These are phyloP conservation scores for Colletotrichum sp. DNA, from an alignment of 2,329 filamentous ascomycete species.

Conservation along the genomic window DNA sequence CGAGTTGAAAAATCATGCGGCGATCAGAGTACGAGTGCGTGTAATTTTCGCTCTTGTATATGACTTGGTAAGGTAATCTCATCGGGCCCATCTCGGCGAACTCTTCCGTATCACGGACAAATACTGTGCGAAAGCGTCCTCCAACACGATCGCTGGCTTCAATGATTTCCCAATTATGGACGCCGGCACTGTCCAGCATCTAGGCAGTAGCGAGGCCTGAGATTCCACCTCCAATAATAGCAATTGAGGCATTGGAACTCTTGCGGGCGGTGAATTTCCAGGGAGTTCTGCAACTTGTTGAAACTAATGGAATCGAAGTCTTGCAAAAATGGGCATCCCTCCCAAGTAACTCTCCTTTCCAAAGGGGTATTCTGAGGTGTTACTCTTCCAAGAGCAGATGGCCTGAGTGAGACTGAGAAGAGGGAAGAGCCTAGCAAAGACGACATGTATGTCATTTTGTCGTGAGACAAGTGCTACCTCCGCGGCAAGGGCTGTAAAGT, in stretches of 20 bases:
- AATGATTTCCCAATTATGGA: conserved; percentile 61
- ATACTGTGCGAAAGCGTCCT: conserved; percentile 64
- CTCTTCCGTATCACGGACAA: conserved; percentile 56
- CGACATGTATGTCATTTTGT: neutral
- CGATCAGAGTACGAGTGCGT: conserved; percentile 63
- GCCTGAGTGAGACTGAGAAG: neutral
- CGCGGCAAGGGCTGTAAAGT: neutral
- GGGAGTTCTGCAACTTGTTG: conserved; percentile 41
- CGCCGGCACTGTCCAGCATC: conserved; percentile 51
- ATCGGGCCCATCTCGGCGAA: conserved; percentile 68
- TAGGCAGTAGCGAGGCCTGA: conserved; percentile 61
- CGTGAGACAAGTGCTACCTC: neutral
- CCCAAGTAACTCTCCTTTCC: neutral
- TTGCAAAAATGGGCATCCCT: neutral
- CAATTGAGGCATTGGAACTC: conserved; percentile 38
- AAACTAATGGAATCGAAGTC: conserved; percentile 40
- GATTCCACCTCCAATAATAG: conserved; percentile 68
- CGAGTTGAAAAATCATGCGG: conserved; percentile 65
- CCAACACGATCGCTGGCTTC: conserved; percentile 62
- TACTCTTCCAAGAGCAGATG: neutral
- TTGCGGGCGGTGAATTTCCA: conserved; percentile 25
- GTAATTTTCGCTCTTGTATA: conserved; percentile 53
- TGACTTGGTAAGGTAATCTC: conserved; percentile 40
- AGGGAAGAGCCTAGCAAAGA: neutral
- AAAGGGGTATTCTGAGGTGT: neutral